Base-by-base conservation (phyloP, 768 basidiomycete species). In the Hydnomerulius pinastri region DNA sequence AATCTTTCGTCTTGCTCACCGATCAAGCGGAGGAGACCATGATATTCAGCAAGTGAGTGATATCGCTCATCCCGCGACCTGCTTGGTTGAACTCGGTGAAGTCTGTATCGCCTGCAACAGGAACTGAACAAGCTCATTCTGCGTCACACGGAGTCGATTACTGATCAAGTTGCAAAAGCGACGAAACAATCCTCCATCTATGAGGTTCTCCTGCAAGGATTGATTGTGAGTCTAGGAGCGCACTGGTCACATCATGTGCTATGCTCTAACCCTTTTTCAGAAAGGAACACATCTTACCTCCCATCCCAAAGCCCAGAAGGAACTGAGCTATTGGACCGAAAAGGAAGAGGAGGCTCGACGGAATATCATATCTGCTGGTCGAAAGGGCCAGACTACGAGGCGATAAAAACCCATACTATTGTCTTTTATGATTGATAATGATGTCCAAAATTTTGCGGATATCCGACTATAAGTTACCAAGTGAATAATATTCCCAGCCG, bases 11-110 rank as follows among this genome's bases (percentile, higher is more conserved):
- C 18, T 80, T 82, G 24, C 71, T 99, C 55, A 91, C 90, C 3
- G 80, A 80, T 32, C 86, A 90, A 53, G 86, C 84, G 35, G 92
- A 97, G 57, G 95, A 97, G 65, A 91, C 91, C 8, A 97, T 98
- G 94, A 89, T 98, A 40, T 97, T 97, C 62, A 83, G 88, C 20
- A 94, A 94, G 96, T 96, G 62, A 57, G 84, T 64, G 25, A 9
- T 12, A 17, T 43, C 25, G n/a, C 13, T 37, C 30, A 36, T 28
- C 8, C 12, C 4, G 27, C 2, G 38, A 18, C 37, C 17, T 35
- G 8, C 15, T 37, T 39, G 40, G 27, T 45, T 48, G 17, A 47
- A 17, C 36, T n/a, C 33, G 46, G 47, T 5, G 10, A 52, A 98
- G 96, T 63, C 74, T 97, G 44, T 73, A 85, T 12, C 87, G 93